phyloP scores from a whole-genome alignment of 73 alveolate species.

The Paramecium primaurelia region DNA sequence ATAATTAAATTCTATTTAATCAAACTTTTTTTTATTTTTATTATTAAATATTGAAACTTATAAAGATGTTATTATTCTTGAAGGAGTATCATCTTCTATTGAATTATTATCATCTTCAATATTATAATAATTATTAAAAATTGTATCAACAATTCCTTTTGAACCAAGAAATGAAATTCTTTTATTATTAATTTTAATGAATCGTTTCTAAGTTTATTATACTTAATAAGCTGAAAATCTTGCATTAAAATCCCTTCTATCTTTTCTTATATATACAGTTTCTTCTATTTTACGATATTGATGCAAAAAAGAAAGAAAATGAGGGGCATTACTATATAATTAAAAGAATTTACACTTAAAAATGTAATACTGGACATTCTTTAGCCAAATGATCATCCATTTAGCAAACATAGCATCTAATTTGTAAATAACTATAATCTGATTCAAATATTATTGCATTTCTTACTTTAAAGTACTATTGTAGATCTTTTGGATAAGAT shows the following conservation, averaged over 20 bases:
- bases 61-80: not conserved
- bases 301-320: slow-evolving; percentile 6
- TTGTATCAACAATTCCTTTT: not conserved
- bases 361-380: slow-evolving; percentile 20
- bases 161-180: not conserved
- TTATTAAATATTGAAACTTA: no score
- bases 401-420: not conserved
- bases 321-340: not conserved
- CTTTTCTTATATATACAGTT: not conserved
- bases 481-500: not conserved
- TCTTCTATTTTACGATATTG: not conserved
- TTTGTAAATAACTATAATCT: not conserved
- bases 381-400: slow-evolving; percentile 36
- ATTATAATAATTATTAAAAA: not conserved
- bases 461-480: not conserved
- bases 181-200: not conserved
- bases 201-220: not conserved
- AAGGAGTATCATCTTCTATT: not conserved
- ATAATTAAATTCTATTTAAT: not conserved
- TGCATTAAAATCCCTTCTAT: not conserved
- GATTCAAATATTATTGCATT: not conserved
- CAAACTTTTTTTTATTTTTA: not conserved
- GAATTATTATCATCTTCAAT: not conserved
- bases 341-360: not conserved
- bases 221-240: not conserved